Conservation (phyloP, 208 protist species). For the Acanthamoeba lenticulata region DNA sequence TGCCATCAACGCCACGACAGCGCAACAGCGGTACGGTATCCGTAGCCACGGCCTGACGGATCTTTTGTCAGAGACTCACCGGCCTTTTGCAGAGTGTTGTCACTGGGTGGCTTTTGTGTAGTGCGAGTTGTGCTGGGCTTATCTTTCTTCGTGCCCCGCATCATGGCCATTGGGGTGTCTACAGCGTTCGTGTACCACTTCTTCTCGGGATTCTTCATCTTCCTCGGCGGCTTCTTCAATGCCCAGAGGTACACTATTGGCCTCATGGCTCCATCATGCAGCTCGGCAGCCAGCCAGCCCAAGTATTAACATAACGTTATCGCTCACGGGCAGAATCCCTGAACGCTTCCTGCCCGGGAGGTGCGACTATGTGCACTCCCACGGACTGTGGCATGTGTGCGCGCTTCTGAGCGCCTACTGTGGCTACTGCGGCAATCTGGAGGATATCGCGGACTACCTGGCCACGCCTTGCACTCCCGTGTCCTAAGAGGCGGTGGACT, state of each 20-base stretch:
- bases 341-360: slow-evolving; percentile 23
- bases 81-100: background rate
- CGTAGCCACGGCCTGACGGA: background rate
- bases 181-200: slow-evolving; percentile 43
- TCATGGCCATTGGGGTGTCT: slow-evolving; percentile 21
- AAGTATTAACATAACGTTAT: background rate
- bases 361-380: slow-evolving; percentile 55
- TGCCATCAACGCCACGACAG: background rate
- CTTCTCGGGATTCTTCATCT: slow-evolving; percentile 26
- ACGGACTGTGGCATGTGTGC: slow-evolving; percentile 65
- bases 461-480: background rate
- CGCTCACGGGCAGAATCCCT: slow-evolving; percentile 2
- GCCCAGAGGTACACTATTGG: background rate
- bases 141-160: slow-evolving; percentile 9
- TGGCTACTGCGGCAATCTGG: slow-evolving; percentile 52
- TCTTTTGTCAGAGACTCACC: background rate
- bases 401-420: slow-evolving; percentile 17
- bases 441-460: background rate
- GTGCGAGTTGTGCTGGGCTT: background rate
- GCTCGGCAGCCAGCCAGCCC: background rate
- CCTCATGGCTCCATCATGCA: background rate
- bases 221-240: slow-evolving; percentile 55
- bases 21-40: background rate
- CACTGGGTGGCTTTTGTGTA: slow-evolving; percentile 20
- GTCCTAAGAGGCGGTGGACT: too few species aligned